These are phyloP conservation scores for Apiosordaria backusii DNA, from an alignment of 495 filamentous ascomycete genomes.

Conservation along the genomic window DNA sequence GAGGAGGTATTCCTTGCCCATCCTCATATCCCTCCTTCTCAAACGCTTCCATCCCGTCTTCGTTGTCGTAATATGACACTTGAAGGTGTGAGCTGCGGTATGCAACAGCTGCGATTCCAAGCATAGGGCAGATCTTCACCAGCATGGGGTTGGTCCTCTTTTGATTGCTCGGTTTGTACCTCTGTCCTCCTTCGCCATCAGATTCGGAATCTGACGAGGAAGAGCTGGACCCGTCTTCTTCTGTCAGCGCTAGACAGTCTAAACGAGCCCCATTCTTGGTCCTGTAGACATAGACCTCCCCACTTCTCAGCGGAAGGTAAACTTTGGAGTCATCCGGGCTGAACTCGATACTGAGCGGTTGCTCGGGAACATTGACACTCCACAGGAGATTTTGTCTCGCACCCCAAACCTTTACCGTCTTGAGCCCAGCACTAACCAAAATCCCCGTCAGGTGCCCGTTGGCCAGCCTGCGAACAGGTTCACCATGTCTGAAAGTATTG, in stretches of 20 bases:
- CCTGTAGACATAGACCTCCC: slow-evolving; percentile 17
- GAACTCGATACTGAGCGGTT: slow-evolving; percentile 19
- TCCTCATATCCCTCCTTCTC: slow-evolving; percentile 26
- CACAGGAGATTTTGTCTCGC: slow-evolving; percentile 17
- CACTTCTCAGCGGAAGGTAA: slow-evolving; percentile 16
- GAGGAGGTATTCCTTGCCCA: slow-evolving; percentile 13
- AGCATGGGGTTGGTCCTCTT: slow-evolving; percentile 16
- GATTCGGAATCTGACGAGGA: slow-evolving; percentile 20
- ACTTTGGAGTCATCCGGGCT: slow-evolving; percentile 21
- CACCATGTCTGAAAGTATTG: slow-evolving; percentile 18
- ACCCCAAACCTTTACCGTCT: slow-evolving; percentile 20
- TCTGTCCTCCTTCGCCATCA: slow-evolving; percentile 4
- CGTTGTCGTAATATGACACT: slow-evolving; percentile 23
- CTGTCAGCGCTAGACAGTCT: slow-evolving; percentile 13
- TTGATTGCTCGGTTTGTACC: neutral
- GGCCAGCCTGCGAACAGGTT: slow-evolving; percentile 17
- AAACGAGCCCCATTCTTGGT: slow-evolving; percentile 16
- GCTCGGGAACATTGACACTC: slow-evolving; percentile 17
- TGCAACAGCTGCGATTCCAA: slow-evolving; percentile 20
- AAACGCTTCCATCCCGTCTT: slow-evolving; percentile 16
- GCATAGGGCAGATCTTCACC: slow-evolving; percentile 13
- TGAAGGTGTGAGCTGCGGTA: slow-evolving; percentile 21
- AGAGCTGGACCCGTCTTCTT: slow-evolving; percentile 9
- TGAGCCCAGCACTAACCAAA: slow-evolving; percentile 17
- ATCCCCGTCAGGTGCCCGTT: slow-evolving; percentile 12